Base-by-base conservation (phyloP, 1,139 yeast genomes). In the Candida sanyaensis region DNA sequence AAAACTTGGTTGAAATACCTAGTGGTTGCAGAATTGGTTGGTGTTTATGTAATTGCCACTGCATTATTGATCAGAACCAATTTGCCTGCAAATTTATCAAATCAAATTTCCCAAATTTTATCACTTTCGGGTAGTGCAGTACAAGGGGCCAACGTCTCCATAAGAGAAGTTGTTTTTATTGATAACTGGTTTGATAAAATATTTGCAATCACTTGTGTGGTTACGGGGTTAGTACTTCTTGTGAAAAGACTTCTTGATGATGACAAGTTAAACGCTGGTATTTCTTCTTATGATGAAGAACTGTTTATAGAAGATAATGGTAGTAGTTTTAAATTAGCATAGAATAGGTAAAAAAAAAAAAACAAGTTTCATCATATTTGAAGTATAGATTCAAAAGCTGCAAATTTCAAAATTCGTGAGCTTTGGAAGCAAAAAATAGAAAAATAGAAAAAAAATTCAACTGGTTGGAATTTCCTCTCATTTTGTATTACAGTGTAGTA, bases 181-280 rank as follows among this genome's bases (percentile, higher is more conserved):
- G 96, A 91, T 60, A 70, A 77, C 30, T 86, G 95, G 91, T 90
- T 88, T 60, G 96, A 91, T 59, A 75, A 83, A 53, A 80, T 88
- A 29, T 89, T 84, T 67, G 81, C 84, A 10, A 48, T 79, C 5
- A 74, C 87, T 4, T 80, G 87, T 50, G 58, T 81, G 1, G 56
- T 73, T 2, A 82, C 92, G 0, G 63, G 80, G 2, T 54, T 79
- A 1, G 80, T 81, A 44, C 69, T 84, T 50, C 56, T 53, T 31
- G 47, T 65, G 41, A 62, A 62, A 49, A 54, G 56, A 24, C 52
- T 56, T 33, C 49, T 60, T 13, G 64, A 61, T 24, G 60, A 55
- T 33, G 63, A 59, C 32, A 50, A 50, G 29, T 38, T 48, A 3
- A 58, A 55, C 17, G 27, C 43, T 5, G 41, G 34, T 26, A 58